phyloP scores from a whole-genome alignment of 1,284 basidiomycete species.

The Boletellus deceptivus region DNA sequence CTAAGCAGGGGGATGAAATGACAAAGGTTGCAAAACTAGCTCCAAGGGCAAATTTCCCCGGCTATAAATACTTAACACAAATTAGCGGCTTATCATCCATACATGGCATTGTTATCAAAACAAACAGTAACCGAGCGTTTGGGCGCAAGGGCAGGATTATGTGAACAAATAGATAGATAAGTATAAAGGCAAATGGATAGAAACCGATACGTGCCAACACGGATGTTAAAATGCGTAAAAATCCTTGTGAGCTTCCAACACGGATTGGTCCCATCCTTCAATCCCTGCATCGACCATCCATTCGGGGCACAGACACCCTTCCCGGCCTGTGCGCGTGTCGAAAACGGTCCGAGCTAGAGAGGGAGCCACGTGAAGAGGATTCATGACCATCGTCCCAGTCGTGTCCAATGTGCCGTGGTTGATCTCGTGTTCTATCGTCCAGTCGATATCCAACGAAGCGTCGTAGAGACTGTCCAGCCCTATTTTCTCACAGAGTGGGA shows the following conservation, averaged over 20 bases:
- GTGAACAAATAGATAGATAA: too few relatives aligned
- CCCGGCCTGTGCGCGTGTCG: background rate
- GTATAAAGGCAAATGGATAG: too few relatives aligned
- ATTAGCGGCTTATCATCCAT: too few relatives aligned
- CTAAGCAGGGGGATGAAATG: too few relatives aligned
- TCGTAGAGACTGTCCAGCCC: conserved; percentile 4
- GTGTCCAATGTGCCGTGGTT: conserved; percentile 5
- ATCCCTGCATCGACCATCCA: conserved; percentile 24
- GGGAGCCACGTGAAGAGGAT: background rate
- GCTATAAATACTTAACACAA: too few relatives aligned
- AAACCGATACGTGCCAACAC: background rate
- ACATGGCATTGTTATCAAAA: too few relatives aligned
- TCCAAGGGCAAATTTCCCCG: too few relatives aligned
- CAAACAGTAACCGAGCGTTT: too few relatives aligned
- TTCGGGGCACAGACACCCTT: conserved; percentile 22
- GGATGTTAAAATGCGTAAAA: background rate
- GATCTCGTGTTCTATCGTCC: conserved; percentile 13
- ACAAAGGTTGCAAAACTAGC: too few relatives aligned
- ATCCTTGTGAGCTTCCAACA: background rate
- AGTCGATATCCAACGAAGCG: conserved; percentile 2
- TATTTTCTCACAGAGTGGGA: background rate
- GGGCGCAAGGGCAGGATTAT: too few relatives aligned
- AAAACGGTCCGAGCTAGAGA: background rate
- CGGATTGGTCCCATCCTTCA: conserved; percentile 18
- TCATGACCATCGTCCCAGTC: background rate